phyloP scores from a whole-genome alignment of 2,329 filamentous ascomycete genomes.

The Rutstroemia sp. region DNA sequence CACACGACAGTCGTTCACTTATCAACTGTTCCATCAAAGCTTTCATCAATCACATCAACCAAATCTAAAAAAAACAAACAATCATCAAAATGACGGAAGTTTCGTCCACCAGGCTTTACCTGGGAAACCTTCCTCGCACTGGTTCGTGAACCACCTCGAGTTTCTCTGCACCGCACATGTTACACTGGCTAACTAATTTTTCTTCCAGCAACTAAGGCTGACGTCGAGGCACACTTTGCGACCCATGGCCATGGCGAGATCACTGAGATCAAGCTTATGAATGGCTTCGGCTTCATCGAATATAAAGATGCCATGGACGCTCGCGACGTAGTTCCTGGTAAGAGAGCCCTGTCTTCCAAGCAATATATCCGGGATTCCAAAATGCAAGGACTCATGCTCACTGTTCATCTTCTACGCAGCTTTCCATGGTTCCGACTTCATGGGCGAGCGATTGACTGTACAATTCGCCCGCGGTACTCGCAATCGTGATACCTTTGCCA shows the following conservation, averaged over 20 bases:
- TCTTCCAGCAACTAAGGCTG: slow-evolving; percentile 80
- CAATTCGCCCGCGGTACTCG: slow-evolving; percentile 92
- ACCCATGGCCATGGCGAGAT: slow-evolving; percentile 96
- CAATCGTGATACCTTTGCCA: slow-evolving; percentile 55
- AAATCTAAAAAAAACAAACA: neutral
- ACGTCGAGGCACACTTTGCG: slow-evolving; percentile 92
- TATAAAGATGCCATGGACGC: slow-evolving; percentile 99
- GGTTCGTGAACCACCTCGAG: slow-evolving; percentile 50
- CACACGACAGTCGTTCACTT: no score
- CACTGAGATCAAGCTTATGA: slow-evolving; percentile 99
- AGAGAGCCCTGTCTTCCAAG: slow-evolving; percentile 27
- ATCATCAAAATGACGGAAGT: slow-evolving; percentile 63
- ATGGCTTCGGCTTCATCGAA: slow-evolving; percentile 98
- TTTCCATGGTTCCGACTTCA: slow-evolving; percentile 93
- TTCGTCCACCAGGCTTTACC: slow-evolving; percentile 88
- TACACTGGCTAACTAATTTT: slow-evolving; percentile 11
- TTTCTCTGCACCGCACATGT: neutral
- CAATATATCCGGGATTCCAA: neutral
- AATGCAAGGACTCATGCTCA: slow-evolving; percentile 13
- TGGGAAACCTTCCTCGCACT: slow-evolving; percentile 95
- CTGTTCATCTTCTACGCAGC: slow-evolving; percentile 24
- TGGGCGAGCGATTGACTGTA: slow-evolving; percentile 94
- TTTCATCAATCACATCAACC: neutral
- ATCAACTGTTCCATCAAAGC: neutral
- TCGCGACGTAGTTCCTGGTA: slow-evolving; percentile 96